These are phyloP conservation scores for Candida qinlingensis DNA, from an alignment of 805 yeast genomes.

Conservation along the genomic window DNA sequence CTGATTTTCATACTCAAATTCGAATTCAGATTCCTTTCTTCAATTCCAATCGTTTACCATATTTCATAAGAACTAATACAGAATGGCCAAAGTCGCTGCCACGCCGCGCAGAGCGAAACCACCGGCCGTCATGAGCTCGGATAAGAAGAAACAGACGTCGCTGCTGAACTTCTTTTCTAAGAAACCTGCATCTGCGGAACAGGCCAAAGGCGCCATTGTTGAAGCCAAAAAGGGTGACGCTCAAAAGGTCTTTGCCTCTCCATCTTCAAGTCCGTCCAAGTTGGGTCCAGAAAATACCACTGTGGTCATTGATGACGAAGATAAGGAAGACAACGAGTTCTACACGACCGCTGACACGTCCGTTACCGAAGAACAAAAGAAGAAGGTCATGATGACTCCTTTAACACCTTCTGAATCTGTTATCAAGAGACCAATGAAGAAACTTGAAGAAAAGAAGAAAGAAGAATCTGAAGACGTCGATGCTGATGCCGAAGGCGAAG, in stretches of 20 bases:
- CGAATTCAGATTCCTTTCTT: neutral
- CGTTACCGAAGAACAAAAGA: neutral
- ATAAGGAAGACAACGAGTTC: slow-evolving; percentile 2
- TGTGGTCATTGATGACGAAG: slow-evolving; percentile 7
- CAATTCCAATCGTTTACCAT: too few relatives aligned
- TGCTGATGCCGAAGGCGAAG: neutral
- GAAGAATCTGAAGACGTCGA: neutral
- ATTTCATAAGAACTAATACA: neutral
- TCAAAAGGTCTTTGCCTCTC: neutral
- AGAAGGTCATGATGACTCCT: neutral
- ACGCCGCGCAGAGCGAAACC: slow-evolving; percentile 2
- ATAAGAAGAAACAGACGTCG: slow-evolving; percentile 11
- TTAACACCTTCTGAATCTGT: slow-evolving; percentile 4
- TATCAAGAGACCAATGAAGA: slow-evolving; percentile 11
- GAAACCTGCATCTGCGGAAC: neutral
- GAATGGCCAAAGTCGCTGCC: neutral
- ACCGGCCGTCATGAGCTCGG: neutral
- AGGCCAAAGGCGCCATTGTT: neutral
- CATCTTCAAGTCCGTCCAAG: slow-evolving; percentile 4
- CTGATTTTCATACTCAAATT: neutral
- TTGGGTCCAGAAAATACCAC: slow-evolving; percentile 1
- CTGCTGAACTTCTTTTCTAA: slow-evolving; percentile 14
- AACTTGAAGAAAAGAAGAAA: neutral
- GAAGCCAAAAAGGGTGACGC: neutral
- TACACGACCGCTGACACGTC: neutral